Conservation (phyloP, 1,139 yeast genomes). For the Yamadazyma buinensis region DNA sequence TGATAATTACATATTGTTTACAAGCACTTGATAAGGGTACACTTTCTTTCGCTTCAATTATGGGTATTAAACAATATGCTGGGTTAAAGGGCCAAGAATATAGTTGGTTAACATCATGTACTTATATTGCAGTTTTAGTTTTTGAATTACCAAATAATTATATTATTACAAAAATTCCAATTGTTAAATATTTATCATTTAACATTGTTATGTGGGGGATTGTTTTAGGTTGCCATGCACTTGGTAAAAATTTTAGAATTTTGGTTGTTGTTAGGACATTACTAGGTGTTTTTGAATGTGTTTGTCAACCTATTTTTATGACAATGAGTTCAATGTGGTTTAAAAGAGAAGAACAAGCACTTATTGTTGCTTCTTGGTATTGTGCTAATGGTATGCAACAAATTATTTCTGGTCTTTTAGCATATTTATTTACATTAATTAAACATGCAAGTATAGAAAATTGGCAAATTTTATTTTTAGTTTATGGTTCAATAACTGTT, state of each 20-base stretch:
- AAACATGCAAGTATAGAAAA: constrained; percentile 21
- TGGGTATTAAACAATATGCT: constrained; percentile 42
- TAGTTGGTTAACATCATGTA: constrained; percentile 39
- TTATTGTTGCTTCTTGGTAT: constrained; percentile 36
- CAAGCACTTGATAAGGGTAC: constrained; percentile 46
- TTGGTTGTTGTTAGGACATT: constrained; percentile 39
- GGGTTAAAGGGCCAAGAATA: constrained; percentile 30
- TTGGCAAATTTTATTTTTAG: constrained; percentile 38
- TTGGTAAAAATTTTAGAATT: constrained; percentile 36
- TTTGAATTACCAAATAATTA: constrained; percentile 43
- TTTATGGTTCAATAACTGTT: constrained; percentile 33
- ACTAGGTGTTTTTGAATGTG: constrained; percentile 39
- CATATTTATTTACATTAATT: constrained; percentile 40
- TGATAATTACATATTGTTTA: constrained; percentile 39
- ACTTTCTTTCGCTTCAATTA: constrained; percentile 45
- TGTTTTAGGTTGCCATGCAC: constrained; percentile 33
- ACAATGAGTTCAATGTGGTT: constrained; percentile 41
- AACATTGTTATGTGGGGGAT: constrained; percentile 42
- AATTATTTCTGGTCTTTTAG: constrained; percentile 39
- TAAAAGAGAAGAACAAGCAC: constrained; percentile 33
- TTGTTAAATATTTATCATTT: constrained; percentile 32
- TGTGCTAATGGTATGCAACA: constrained; percentile 39
- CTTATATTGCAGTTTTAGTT: constrained; percentile 43
- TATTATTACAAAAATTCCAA: constrained; percentile 34
- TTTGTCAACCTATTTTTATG: constrained; percentile 43